phyloP scores from a whole-genome alignment of 495 filamentous ascomycete species.

The Lepraria neglecta region DNA sequence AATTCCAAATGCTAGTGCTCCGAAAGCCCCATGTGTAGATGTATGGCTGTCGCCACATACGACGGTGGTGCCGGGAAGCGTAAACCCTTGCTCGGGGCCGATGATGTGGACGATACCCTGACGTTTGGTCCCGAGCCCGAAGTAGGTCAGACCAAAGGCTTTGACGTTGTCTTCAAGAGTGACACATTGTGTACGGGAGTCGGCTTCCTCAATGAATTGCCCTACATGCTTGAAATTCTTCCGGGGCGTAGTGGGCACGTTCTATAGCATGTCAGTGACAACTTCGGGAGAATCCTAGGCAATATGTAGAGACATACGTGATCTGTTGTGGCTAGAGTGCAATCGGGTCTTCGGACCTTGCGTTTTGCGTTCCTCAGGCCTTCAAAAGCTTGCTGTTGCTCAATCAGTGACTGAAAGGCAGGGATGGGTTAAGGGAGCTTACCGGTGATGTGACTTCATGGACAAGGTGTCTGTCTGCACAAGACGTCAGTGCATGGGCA shows the following conservation, averaged over 20 bases:
- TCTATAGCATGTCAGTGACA: constrained; percentile 48
- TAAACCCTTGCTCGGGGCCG: constrained; percentile 98
- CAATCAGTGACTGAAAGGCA: constrained; percentile 26
- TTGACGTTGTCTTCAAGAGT: constrained; percentile 97
- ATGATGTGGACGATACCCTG: constrained; percentile 99
- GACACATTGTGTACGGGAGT: constrained; percentile 87
- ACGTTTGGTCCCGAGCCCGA: constrained; percentile 90
- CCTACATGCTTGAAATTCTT: constrained; percentile 82
- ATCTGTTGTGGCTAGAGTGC: constrained; percentile 92
- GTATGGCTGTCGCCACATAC: constrained; percentile 98
- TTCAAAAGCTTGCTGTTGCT: constrained; percentile 83
- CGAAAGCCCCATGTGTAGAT: constrained; percentile 95
- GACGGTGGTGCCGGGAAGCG: constrained; percentile 91
- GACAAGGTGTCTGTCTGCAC: constrained; percentile 79
- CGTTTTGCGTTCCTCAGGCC: constrained; percentile 81
- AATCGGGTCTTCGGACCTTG: constrained; percentile 86
- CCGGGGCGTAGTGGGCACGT: constrained; percentile 81
- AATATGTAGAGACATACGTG: constrained; percentile 60
- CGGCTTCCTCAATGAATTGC: constrained; percentile 84
- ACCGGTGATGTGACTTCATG: constrained; percentile 97
- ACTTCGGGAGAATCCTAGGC: background rate
- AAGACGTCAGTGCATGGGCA: constrained; percentile 15
- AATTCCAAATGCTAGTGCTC: constrained; percentile 92
- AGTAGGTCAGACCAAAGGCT: constrained; percentile 93
- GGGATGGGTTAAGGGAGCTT: constrained; percentile 29